phyloP scores from a whole-genome alignment of 805 yeast genomes.

The Lipomyces anomalus region DNA sequence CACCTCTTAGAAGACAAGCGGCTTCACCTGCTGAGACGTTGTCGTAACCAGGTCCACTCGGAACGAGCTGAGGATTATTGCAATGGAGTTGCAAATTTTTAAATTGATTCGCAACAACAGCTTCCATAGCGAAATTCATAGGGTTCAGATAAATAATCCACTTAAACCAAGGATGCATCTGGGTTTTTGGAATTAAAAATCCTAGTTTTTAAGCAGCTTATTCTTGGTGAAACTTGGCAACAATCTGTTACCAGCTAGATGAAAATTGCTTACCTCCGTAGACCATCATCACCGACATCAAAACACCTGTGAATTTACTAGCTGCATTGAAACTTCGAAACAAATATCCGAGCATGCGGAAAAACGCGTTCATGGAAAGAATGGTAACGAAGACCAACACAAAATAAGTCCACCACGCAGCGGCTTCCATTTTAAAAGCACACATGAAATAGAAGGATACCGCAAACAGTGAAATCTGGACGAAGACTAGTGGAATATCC shows the following conservation, averaged over 20 bases:
- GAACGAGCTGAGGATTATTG: conserved; percentile 40
- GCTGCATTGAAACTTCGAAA: conserved; percentile 30
- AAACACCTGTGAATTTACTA: background rate
- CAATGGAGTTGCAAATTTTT: conserved; percentile 53
- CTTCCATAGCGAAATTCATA: conserved; percentile 53
- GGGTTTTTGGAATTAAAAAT: conserved; percentile 46
- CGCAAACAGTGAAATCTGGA: conserved; percentile 43
- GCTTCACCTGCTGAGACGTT: conserved; percentile 33
- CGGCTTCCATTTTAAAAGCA: conserved; percentile 47
- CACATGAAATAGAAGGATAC: conserved; percentile 50
- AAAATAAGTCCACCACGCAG: conserved; percentile 49
- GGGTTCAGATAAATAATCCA: conserved; percentile 61
- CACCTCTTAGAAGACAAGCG: conserved; percentile 50
- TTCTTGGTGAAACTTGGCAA: conserved; percentile 37
- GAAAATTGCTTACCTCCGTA: conserved; percentile 24
- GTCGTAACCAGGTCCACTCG: conserved; percentile 52
- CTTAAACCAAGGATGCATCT: conserved; percentile 67
- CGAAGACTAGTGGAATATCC: conserved; percentile 49
- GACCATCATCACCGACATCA: background rate
- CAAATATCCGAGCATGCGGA: conserved; percentile 45
- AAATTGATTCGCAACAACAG: conserved; percentile 62
- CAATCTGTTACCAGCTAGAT: conserved; percentile 44
- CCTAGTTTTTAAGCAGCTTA: conserved; percentile 43
- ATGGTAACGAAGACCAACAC: conserved; percentile 42
- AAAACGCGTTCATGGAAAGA: conserved; percentile 52